A percentile compares a stretch with the other conserved stretches of the same genome.
phyloP scores from a whole-genome alignment of 2,329 filamentous ascomycete genomes.

The Colletotrichum melonis region DNA sequence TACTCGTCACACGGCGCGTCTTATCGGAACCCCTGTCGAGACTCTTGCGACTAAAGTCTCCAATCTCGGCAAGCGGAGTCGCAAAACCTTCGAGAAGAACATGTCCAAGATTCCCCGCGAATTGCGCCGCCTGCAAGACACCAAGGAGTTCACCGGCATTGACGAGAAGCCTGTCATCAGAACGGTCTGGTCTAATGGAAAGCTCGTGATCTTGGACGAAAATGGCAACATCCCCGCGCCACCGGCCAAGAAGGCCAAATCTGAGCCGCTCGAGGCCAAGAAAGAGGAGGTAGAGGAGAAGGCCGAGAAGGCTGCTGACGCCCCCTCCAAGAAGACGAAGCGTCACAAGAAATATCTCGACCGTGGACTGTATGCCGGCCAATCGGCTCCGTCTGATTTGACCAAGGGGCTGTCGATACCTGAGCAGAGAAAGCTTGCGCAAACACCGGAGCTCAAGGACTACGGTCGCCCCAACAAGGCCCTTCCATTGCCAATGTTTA shows the following conservation, averaged over 20 bases:
- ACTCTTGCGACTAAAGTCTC: conserved; percentile 60
- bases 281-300: conserved; percentile 43
- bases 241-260: conserved; percentile 37
- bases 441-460: conserved; percentile 58
- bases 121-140: conserved; percentile 68
- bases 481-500: conserved; percentile 83
- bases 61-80: conserved; percentile 70
- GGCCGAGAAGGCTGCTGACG: conserved; percentile 50
- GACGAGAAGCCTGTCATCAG: conserved; percentile 68
- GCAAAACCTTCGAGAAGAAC: conserved; percentile 63
- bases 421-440: conserved; percentile 64
- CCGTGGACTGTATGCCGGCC: conserved; percentile 89
- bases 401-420: conserved; percentile 58
- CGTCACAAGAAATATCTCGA: conserved; percentile 80
- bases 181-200: conserved; percentile 74
- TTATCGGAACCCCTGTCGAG: conserved; percentile 55
- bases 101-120: conserved; percentile 65
- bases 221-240: conserved; percentile 47
- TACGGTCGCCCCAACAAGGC: conserved; percentile 63
- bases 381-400: conserved; percentile 66
- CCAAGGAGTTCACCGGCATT: conserved; percentile 70
- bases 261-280: conserved; percentile 37
- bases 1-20: conserved; percentile 58
- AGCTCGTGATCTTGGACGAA: conserved; percentile 63
- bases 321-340: conserved; percentile 50